Base-by-base conservation (phyloP, 768 basidiomycete genomes). In the Cyclocybe cylindracea region DNA sequence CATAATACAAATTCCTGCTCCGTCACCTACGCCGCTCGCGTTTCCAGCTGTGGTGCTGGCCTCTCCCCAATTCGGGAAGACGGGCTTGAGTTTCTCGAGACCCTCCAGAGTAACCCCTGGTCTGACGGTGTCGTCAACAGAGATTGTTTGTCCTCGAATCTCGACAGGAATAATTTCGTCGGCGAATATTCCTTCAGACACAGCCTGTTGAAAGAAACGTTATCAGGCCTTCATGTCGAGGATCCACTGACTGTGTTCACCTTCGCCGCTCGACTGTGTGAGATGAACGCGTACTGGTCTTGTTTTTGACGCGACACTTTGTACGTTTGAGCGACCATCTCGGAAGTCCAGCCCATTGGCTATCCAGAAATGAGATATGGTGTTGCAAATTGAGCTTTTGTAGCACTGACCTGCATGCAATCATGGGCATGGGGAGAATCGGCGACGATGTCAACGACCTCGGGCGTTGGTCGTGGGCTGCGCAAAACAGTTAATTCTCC, bases 291-390 rank as follows among this genome's bases (percentile, higher is more conserved):
- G 64, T 91, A 95, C 49, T 91, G 79, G 66, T 98, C 96, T 69
- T 98, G 95, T 59, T 79, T 86, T 63, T 84, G 72, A 34, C 95
- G 86, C 4, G 91, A 76, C 51, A 94, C 69, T n/a, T 84, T 78
- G 71, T 85, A 94, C 7, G 80, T 73, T 61, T 86, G 68, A n/a
- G 92, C 90, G 16, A 94, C 90, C 84, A 90, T 86, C 68, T 94
- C 92, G 4, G 90, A 90, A 1, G 92, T 94, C 92, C 92, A 99
- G 44, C 94, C 94, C 94, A 94, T 94, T 9, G 91, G 87, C 88
- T 92, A 54, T 14, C 24, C 36, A 32, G 7, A 29, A n/a, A 39
- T 38, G 18, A 32, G 8, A 14, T 46, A 39, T 34, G 19, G 24
- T 11, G 24, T 37, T 29, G 9, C 8, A 33, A 41, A 11, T 8